Percentiles rank a stretch among this genome's conserved stretches.
Evolutionary conservation across 2,329 filamentous ascomycete genomes (phyloP).

Genomic region (Aaosphaeria arxii): DNA sequence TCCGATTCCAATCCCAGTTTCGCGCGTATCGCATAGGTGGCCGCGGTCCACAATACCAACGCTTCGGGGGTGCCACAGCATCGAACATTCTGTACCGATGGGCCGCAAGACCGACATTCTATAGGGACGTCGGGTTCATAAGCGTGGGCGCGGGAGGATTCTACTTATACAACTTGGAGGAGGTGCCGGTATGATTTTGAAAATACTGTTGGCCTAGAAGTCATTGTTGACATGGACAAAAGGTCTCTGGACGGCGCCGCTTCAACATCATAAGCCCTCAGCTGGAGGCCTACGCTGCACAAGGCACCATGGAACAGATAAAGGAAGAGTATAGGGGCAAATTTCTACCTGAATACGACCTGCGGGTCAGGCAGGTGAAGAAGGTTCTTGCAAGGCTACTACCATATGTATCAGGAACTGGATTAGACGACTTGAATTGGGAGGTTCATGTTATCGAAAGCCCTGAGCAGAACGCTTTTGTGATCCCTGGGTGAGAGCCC

Average conservation of each 20-base stretch:
- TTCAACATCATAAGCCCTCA: conserved; percentile 67
- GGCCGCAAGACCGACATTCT: conserved; percentile 46
- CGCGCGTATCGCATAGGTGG: neutral
- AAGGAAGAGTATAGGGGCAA: conserved; percentile 53
- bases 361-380: conserved; percentile 55
- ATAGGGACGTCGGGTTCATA: conserved; percentile 43
- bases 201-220: neutral
- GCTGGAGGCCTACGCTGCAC: conserved; percentile 53
- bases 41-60: conserved; percentile 17
- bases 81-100: conserved; percentile 32
- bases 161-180: conserved; percentile 68
- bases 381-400: conserved; percentile 65
- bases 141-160: conserved; percentile 49
- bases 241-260: conserved; percentile 65
- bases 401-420: conserved; percentile 57
- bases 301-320: conserved; percentile 56
- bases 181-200: conserved; percentile 55
- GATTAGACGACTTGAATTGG: conserved; percentile 53
- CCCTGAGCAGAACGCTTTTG: conserved; percentile 68
- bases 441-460: conserved; percentile 74
- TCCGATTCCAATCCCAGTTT: neutral
- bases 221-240: conserved; percentile 2
- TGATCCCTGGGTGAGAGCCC: conserved; percentile 59
- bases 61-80: conserved; percentile 17
- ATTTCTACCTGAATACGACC: conserved; percentile 61